phyloP scores from a whole-genome alignment of 2,329 filamentous ascomycete species.

The Microsporum ferrugineum region DNA sequence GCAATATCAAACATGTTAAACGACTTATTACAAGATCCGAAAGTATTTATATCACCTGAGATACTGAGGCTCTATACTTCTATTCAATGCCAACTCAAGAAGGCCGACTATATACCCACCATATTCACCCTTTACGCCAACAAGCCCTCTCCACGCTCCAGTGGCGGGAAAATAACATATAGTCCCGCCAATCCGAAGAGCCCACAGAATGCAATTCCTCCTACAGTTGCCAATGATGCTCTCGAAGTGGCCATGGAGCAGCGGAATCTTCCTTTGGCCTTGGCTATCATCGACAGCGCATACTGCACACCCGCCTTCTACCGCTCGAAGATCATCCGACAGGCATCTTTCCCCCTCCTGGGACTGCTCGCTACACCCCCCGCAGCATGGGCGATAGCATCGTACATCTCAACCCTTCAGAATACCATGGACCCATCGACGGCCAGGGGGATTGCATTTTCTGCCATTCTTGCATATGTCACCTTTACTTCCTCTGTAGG shows the following conservation, averaged over 20 bases:
- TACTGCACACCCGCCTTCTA: conserved; percentile 36
- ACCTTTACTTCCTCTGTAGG: conserved; percentile 71
- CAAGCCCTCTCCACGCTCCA: conserved; percentile 60
- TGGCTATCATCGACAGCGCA: conserved; percentile 61
- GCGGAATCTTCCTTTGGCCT: conserved; percentile 64
- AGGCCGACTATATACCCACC: conserved; percentile 64
- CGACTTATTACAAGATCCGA: conserved; percentile 58
- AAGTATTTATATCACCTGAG: conserved; percentile 66
- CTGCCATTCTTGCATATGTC: conserved; percentile 72
- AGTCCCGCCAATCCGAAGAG: conserved; percentile 55
- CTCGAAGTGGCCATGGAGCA: conserved; percentile 68
- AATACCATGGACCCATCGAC: conserved; percentile 62
- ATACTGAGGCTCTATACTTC: conserved; percentile 64
- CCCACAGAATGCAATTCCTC: conserved; percentile 59
- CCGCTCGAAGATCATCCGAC: conserved; percentile 34
- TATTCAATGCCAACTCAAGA: conserved; percentile 61
- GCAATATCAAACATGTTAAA: conserved; percentile 50
- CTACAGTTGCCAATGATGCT: conserved; percentile 58
- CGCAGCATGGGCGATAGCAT: conserved; percentile 54
- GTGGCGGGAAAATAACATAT: conserved; percentile 49
- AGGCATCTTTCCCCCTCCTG: conserved; percentile 29
- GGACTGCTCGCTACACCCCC: conserved; percentile 29
- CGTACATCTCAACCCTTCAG: conserved; percentile 55
- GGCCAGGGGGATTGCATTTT: conserved; percentile 68
- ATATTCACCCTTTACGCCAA: conserved; percentile 72